Percentiles rank a stretch among this genome's conserved stretches.
These are phyloP conservation scores for Botryotinia calthae DNA, from an alignment of 2,329 filamentous ascomycete genomes.

Conservation along the genomic window DNA sequence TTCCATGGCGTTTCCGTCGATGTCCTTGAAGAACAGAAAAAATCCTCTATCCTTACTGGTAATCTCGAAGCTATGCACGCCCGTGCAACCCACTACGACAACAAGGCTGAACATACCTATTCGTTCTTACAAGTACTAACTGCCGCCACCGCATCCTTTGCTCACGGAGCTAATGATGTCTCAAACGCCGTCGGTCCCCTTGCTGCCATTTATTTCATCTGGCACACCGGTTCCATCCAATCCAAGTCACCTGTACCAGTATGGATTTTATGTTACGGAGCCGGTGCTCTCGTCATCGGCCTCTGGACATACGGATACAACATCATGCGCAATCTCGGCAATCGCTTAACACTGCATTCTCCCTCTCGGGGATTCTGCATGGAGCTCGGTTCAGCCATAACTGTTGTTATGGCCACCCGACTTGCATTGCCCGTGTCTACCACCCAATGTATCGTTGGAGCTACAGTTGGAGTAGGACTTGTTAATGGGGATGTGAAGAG, in stretches of 20 bases:
- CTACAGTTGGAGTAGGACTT: conserved; percentile 72
- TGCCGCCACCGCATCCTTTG: conserved; percentile 50
- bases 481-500: conserved; percentile 70
- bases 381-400: conserved; percentile 76
- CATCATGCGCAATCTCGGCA: conserved; percentile 52
- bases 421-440: conserved; percentile 72
- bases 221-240: conserved; percentile 47
- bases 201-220: conserved; percentile 68
- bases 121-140: conserved; percentile 55
- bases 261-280: conserved; percentile 47
- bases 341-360: conserved; percentile 36
- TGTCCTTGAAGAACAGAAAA: conserved; percentile 36
- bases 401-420: conserved; percentile 69
- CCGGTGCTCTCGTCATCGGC: conserved; percentile 49
- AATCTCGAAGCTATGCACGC: conserved; percentile 69
- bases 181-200: conserved; percentile 68
- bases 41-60: conserved; percentile 55
- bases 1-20: conserved; percentile 6
- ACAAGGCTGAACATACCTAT: conserved; percentile 64
- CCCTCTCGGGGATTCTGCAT: conserved; percentile 61
- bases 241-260: conserved; percentile 65
- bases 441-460: conserved; percentile 77
- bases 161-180: conserved; percentile 74
- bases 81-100: conserved; percentile 62
- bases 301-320: conserved; percentile 76